phyloP scores from a whole-genome alignment of 73 alveolate species.

The Paramecium tetraurelia region DNA sequence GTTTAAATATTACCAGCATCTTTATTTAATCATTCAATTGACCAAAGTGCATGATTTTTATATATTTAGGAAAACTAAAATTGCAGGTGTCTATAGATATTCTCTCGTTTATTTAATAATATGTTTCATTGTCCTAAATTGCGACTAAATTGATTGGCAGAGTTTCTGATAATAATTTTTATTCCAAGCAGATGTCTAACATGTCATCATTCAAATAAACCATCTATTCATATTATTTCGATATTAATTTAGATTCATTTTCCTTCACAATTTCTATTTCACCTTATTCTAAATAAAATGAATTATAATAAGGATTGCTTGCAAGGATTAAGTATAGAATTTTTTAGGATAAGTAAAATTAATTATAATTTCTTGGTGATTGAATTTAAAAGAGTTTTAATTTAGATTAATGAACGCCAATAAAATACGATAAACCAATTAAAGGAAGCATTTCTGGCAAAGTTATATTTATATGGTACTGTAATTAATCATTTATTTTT shows the following conservation, averaged over 20 bases:
- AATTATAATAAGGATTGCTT: neutral
- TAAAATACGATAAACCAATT: neutral
- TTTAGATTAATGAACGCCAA: neutral
- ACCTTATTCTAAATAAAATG: neutral
- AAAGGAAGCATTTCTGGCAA: neutral
- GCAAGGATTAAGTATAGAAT: neutral
- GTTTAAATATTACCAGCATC: neutral
- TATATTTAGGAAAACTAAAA: neutral
- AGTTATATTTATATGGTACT: neutral
- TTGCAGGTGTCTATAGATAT: neutral
- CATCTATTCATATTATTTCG: neutral
- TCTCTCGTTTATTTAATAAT: neutral
- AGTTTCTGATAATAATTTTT: neutral
- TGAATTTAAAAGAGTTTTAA: neutral
- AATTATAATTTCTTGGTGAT: neutral
- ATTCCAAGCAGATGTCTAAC: neutral
- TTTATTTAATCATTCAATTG: neutral
- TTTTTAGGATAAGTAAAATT: neutral
- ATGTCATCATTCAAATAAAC: neutral
- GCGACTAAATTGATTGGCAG: neutral
- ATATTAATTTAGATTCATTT: neutral
- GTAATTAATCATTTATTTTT: neutral
- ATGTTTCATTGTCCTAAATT: neutral
- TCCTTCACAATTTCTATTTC: neutral
- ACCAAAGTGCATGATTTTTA: neutral